Percentiles rank a stretch among this genome's conserved stretches.
These are phyloP conservation scores for Platanthera zijinensis DNA, from an alignment of 106 monocot genomes.

Conservation along the genomic window DNA sequence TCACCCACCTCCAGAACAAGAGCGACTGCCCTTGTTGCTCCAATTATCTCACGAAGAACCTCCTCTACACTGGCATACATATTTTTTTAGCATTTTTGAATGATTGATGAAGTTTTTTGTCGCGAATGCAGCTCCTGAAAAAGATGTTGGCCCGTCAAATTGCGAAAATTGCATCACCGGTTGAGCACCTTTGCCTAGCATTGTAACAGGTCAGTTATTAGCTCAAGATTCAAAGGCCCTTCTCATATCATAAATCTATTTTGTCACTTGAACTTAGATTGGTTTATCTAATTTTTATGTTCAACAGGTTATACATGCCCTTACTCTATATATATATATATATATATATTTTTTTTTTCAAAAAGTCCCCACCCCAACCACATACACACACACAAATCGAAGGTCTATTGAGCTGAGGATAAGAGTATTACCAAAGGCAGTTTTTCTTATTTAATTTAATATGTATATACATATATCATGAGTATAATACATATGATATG, in stretches of 20 bases:
- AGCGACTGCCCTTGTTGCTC: constrained; percentile 93
- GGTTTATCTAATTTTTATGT: neutral
- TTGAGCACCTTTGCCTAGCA: constrained; percentile 74
- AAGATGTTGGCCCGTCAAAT: constrained; percentile 63
- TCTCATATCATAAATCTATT: neutral
- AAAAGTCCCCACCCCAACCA: neutral
- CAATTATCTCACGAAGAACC: constrained; percentile 73
- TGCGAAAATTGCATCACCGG: constrained; percentile 84
- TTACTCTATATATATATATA: neutral
- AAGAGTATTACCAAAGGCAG: too few relatives aligned
- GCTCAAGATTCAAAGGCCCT: neutral
- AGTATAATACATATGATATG: too few relatives aligned
- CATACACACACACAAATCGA: too few relatives aligned
- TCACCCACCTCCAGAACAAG: constrained; percentile 90
- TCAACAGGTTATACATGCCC: neutral
- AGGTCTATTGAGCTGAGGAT: too few relatives aligned
- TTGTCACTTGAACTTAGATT: neutral
- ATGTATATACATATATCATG: too few relatives aligned
- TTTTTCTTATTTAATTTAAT: too few relatives aligned
- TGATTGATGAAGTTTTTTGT: neutral
- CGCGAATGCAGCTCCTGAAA: constrained; percentile 53
- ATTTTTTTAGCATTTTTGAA: neutral
- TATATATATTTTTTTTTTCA: too few relatives aligned
- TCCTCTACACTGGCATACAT: constrained; percentile 27
- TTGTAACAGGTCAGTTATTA: constrained; percentile 77